Evolutionary conservation across 2,329 filamentous ascomycete genomes (phyloP).

Genomic region (Trichoderma semiorbis): DNA sequence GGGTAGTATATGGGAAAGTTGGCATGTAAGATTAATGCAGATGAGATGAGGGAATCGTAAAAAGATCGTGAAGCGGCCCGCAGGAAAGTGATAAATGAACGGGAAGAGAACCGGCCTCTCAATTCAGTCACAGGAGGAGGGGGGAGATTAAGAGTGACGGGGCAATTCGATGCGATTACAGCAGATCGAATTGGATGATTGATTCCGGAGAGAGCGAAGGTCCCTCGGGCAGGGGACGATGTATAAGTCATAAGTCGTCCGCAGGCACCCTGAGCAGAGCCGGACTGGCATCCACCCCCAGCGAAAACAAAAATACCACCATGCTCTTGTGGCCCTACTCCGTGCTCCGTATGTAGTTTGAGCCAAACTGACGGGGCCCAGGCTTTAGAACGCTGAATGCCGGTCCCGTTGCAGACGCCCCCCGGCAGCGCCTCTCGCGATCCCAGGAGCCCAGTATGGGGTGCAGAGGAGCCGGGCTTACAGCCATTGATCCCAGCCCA

Average conservation of each 20-base stretch:
- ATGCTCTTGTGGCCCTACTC: conserved; percentile 22
- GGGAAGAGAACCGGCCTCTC: conserved; percentile 14
- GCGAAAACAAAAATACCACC: conserved; percentile 15
- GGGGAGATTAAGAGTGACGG: conserved; percentile 12
- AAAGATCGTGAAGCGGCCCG: conserved; percentile 15
- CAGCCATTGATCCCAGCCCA: neutral
- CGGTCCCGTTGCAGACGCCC: conserved; percentile 7
- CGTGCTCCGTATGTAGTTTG: conserved; percentile 17
- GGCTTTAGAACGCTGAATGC: conserved; percentile 20
- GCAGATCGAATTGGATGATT: conserved; percentile 13
- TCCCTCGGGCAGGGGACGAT: conserved; percentile 8
- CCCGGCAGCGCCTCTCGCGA: conserved; percentile 6
- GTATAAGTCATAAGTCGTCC: conserved; percentile 18
- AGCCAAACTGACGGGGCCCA: conserved; percentile 21
- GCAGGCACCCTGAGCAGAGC: conserved; percentile 9
- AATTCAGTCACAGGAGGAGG: neutral
- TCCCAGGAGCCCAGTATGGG: conserved; percentile 16
- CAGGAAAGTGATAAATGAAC: conserved; percentile 12
- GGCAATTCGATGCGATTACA: conserved; percentile 10
- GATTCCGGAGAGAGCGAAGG: conserved; percentile 17
- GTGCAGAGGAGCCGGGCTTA: conserved; percentile 10
- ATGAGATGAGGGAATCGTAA: conserved; percentile 7
- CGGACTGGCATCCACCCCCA: conserved; percentile 4
- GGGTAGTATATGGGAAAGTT: neutral
- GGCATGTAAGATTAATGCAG: conserved; percentile 7